phyloP scores from a whole-genome alignment of 305 asterid species.

The Stenogyne calaminthoides region DNA sequence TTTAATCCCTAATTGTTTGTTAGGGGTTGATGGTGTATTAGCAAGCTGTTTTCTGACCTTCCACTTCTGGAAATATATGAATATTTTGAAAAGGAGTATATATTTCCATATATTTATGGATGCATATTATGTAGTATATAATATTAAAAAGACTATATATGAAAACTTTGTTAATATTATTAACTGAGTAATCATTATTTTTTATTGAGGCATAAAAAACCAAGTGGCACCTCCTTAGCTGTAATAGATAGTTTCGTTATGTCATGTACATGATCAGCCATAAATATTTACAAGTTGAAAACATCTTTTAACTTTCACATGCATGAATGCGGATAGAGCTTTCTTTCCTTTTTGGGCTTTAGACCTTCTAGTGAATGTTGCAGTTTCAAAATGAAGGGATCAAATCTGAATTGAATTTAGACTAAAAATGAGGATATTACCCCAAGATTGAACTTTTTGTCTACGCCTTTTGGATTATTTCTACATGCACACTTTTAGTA shows the following conservation, averaged over 20 bases:
- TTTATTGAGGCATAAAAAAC: background rate
- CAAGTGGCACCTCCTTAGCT: background rate
- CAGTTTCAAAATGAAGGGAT: conserved; percentile 1
- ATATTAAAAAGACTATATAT: background rate
- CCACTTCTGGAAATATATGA: background rate
- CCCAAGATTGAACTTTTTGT: background rate
- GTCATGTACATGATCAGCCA: background rate
- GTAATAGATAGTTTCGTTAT: background rate
- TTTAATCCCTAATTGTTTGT: too few species aligned
- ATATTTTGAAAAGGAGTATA: conserved; percentile 19
- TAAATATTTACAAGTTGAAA: background rate
- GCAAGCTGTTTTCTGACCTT: conserved; percentile 15
- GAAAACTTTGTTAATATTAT: background rate
- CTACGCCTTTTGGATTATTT: background rate
- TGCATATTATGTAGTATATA: background rate
- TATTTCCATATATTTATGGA: background rate
- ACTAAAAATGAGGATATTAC: background rate
- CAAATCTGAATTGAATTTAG: conserved; percentile 5
- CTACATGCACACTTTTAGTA: background rate
- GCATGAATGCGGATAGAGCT: background rate
- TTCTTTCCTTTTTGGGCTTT: background rate
- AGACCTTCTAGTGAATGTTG: background rate
- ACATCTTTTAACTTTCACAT: background rate
- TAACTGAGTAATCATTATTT: background rate
- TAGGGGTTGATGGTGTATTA: background rate